Conservation (phyloP, 371 early-diverging fungal genomes). For the Blastocladiella emersonii region DNA sequence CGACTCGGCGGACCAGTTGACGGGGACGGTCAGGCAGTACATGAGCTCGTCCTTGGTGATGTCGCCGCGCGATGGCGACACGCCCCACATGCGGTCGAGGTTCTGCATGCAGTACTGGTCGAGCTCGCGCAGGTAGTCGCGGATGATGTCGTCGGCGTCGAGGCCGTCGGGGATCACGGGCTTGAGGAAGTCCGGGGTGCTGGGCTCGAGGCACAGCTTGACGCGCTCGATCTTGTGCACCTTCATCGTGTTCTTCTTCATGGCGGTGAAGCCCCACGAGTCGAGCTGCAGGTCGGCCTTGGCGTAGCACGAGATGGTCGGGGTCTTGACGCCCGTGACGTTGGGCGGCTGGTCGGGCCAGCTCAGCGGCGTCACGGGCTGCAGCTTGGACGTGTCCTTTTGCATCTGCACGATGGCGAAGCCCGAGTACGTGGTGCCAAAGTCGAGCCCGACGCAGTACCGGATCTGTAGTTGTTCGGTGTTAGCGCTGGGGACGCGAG, state of each 20-base stretch:
- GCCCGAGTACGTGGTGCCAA: slow-evolving; percentile 6
- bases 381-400: not conserved
- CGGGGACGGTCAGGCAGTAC: slow-evolving; percentile 5
- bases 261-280: slow-evolving; percentile 4
- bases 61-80: not conserved
- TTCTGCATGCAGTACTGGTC: not conserved
- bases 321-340: slow-evolving; percentile 4
- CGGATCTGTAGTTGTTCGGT: not conserved
- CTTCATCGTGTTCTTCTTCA: slow-evolving; percentile 2
- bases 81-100: slow-evolving; percentile 3
- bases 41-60: not conserved
- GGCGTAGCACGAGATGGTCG: slow-evolving; percentile 1
- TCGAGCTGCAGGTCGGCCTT: not conserved
- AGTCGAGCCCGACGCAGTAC: slow-evolving; percentile 4
- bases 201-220: slow-evolving; percentile 1
- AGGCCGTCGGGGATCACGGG: slow-evolving; percentile 2
- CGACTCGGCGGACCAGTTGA: slow-evolving; percentile 4
- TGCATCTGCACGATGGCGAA: slow-evolving; percentile 4
- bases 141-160: not conserved
- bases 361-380: not conserved
- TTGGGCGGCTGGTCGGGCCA: slow-evolving; percentile 6
- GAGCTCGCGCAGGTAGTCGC: not conserved
- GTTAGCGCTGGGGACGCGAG: not conserved
- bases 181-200: not conserved
- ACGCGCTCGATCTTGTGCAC: slow-evolving; percentile 6